Evolutionary conservation across 2,329 filamentous ascomycete genomes (phyloP).

Genomic region (Exutisphaerella laricina): DNA sequence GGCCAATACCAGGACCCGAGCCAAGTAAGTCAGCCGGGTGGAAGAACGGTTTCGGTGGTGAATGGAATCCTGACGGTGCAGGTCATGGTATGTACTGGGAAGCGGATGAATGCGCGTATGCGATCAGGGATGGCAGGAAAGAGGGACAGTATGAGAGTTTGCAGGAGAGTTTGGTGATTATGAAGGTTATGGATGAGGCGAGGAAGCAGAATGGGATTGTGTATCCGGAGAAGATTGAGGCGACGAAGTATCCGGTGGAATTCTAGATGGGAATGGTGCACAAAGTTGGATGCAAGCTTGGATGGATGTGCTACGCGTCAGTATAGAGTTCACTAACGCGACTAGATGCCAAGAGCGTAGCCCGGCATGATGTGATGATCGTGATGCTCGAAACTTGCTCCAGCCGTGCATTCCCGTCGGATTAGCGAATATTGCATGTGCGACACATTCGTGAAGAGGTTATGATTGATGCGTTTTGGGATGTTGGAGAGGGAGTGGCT

Average conservation of each 20-base stretch:
- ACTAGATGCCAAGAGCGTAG: too few species aligned
- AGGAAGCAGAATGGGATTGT: constrained; percentile 56
- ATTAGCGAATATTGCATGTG: too few species aligned
- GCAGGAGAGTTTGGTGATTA: constrained; percentile 75
- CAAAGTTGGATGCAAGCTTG: too few species aligned
- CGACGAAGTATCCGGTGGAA: constrained; percentile 48
- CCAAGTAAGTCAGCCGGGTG: constrained; percentile 45
- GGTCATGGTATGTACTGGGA: constrained; percentile 89
- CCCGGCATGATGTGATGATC: too few species aligned
- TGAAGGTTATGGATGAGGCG: constrained; percentile 73
- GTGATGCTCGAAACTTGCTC: too few species aligned
- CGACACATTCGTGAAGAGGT: too few species aligned
- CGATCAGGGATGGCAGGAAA: constrained; percentile 67
- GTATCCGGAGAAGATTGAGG: constrained; percentile 64
- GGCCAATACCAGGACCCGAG: constrained; percentile 39
- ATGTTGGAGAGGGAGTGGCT: too few species aligned
- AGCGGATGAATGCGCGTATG: constrained; percentile 71
- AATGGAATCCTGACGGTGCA: constrained; percentile 46
- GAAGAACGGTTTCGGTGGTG: constrained; percentile 43
- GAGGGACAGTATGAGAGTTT: constrained; percentile 67
- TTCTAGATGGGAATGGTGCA: constrained; percentile 19
- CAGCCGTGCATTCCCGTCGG: too few species aligned
- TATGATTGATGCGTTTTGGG: too few species aligned
- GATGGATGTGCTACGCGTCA: neutral
- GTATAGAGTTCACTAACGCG: constrained; percentile 1